A percentile compares a stretch with the other conserved stretches of the same genome.
phyloP scores from a whole-genome alignment of 306 rosid species.

The Arachis hypogaea region DNA sequence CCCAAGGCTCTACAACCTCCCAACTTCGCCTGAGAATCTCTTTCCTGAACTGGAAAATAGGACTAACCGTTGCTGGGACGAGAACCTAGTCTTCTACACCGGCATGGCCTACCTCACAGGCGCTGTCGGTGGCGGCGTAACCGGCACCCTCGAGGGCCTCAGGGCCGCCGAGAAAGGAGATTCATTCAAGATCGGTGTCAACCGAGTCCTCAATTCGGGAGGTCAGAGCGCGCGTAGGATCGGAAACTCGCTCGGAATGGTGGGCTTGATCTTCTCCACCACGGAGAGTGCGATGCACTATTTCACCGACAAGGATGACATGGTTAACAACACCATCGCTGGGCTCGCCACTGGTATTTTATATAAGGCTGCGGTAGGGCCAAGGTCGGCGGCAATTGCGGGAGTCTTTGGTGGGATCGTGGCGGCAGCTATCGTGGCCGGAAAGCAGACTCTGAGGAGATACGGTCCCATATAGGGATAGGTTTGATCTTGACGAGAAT shows the following conservation, averaged over 20 bases:
- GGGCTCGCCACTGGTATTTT: slow-evolving; percentile 76
- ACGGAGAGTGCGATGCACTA: slow-evolving; percentile 55
- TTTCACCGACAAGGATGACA: slow-evolving; percentile 55
- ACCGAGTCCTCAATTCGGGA: slow-evolving; percentile 69
- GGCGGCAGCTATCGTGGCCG: slow-evolving; percentile 63
- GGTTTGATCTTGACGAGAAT: not conserved
- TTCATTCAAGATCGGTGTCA: slow-evolving; percentile 59
- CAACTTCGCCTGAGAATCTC: slow-evolving; percentile 62
- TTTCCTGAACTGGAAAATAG: slow-evolving; percentile 58
- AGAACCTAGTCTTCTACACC: slow-evolving; percentile 68
- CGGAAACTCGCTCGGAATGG: slow-evolving; percentile 63
- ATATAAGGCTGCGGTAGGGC: slow-evolving; percentile 61
- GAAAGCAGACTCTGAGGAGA: slow-evolving; percentile 52
- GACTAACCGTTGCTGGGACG: slow-evolving; percentile 64
- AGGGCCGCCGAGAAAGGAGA: slow-evolving; percentile 41
- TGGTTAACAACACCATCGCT: slow-evolving; percentile 60
- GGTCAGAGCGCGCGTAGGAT: slow-evolving; percentile 59
- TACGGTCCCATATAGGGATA: slow-evolving; percentile 52
- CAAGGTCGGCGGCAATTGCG: slow-evolving; percentile 71
- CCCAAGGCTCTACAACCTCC: slow-evolving; percentile 41
- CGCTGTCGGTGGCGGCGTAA: slow-evolving; percentile 14
- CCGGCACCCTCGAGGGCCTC: no score
- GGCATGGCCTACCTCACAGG: slow-evolving; percentile 69
- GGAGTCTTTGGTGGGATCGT: slow-evolving; percentile 69
- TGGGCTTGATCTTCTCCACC: slow-evolving; percentile 64